A percentile compares a stretch with the other conserved stretches of the same genome.
phyloP scores from a whole-genome alignment of 495 filamentous ascomycete genomes.

The Podospora pseudoanserina region DNA sequence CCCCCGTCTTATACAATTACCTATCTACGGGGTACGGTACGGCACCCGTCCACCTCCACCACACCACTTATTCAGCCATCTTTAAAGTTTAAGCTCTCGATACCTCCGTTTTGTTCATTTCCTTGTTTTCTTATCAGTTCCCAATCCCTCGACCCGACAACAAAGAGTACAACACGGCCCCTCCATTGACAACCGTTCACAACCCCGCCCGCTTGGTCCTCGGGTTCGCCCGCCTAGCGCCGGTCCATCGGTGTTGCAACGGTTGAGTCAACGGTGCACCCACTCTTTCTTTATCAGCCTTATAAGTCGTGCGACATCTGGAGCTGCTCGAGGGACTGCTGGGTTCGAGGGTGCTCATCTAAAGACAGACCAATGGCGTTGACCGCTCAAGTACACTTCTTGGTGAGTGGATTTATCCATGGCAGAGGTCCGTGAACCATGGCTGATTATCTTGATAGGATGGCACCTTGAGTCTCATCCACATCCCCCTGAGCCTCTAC shows the following conservation, averaged over 20 bases:
- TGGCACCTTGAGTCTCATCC: constrained; percentile 79
- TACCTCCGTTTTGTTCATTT: neutral
- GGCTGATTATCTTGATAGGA: constrained; percentile 55
- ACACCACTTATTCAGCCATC: neutral
- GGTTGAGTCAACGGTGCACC: neutral
- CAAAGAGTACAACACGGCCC: neutral
- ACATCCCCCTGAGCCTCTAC: constrained; percentile 83
- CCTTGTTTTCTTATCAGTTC: neutral
- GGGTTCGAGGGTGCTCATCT: neutral
- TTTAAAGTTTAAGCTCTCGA: neutral
- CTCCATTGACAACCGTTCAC: neutral
- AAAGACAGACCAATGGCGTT: constrained; percentile 31
- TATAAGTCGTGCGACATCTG: neutral
- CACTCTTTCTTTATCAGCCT: neutral
- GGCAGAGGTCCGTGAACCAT: neutral
- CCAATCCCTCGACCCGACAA: neutral
- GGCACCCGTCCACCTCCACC: neutral
- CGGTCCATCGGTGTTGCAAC: neutral
- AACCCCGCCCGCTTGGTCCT: neutral
- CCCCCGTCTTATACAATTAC: neutral
- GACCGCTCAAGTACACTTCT: constrained; percentile 56
- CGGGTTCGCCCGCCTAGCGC: neutral
- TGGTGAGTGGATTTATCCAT: constrained; percentile 40
- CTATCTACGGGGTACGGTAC: neutral
- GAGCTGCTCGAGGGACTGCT: neutral